Evolutionary conservation across 2,329 filamentous ascomycete genomes (phyloP).

Genomic region (Aureobasidium sp.): DNA sequence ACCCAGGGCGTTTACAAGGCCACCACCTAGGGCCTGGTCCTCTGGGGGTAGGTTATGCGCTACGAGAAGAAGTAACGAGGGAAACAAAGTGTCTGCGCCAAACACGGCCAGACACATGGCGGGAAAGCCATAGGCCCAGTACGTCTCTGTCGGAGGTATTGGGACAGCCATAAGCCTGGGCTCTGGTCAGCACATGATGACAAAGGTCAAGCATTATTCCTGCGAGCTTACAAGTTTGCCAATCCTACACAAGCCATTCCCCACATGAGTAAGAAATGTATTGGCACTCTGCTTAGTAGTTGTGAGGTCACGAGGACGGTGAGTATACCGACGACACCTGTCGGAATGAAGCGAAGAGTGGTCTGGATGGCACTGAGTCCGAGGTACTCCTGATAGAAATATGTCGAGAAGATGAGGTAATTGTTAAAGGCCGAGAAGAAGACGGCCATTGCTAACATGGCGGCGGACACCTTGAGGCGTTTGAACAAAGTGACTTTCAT

Average conservation of each 20-base stretch:
- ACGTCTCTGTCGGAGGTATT: constrained; percentile 50
- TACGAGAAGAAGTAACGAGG: constrained; percentile 56
- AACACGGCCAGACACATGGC: constrained; percentile 58
- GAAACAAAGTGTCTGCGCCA: constrained; percentile 59
- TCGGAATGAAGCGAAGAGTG: constrained; percentile 59
- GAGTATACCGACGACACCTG: constrained; percentile 50
- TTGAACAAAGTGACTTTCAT: constrained; percentile 58
- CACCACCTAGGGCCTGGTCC: constrained; percentile 60
- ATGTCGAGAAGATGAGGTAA: constrained; percentile 58
- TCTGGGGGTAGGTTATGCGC: constrained; percentile 52
- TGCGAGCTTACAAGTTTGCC: constrained; percentile 35
- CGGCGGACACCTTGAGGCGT: constrained; percentile 51
- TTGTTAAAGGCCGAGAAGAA: constrained; percentile 63
- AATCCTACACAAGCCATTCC: constrained; percentile 49
- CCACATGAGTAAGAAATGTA: constrained; percentile 48
- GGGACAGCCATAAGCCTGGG: constrained; percentile 50
- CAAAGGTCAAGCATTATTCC: background rate
- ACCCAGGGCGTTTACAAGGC: constrained; percentile 57
- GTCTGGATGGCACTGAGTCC: constrained; percentile 54
- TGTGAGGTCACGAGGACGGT: constrained; percentile 48
- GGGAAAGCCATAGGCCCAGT: constrained; percentile 58
- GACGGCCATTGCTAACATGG: constrained; percentile 55
- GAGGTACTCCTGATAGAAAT: constrained; percentile 59
- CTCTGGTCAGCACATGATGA: background rate
- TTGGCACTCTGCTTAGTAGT: constrained; percentile 49